phyloP scores from a whole-genome alignment of 768 basidiomycete species.

The Lyophyllum shimeji region DNA sequence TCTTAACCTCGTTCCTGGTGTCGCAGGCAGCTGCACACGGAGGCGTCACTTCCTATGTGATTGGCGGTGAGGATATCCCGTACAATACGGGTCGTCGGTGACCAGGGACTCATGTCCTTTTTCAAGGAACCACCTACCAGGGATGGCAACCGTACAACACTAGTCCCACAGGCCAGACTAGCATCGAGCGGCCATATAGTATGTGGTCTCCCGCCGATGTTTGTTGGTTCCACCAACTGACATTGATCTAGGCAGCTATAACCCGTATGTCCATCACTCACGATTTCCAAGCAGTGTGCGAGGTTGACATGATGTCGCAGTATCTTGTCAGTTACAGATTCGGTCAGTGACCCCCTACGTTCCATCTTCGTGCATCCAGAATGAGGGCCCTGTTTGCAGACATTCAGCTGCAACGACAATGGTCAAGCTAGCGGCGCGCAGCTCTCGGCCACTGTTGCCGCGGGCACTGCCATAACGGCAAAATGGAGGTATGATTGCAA shows the following conservation, averaged over 20 bases:
- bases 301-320: constrained; percentile 7
- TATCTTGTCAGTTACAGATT: constrained; percentile 23
- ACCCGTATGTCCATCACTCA: constrained; percentile 26
- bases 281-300: too few relatives aligned
- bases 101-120: neutral
- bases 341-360: constrained; percentile 9
- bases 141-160: constrained; percentile 39
- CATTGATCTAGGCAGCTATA: constrained; percentile 24
- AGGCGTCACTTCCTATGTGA: constrained; percentile 35
- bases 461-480: constrained; percentile 32
- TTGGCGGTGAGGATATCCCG: constrained; percentile 23
- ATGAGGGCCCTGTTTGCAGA: constrained; percentile 8
- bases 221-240: neutral
- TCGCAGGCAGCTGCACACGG: constrained; percentile 34
- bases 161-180: constrained; percentile 29
- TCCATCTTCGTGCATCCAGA: neutral
- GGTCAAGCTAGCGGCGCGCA: constrained; percentile 29
- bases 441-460: constrained; percentile 32
- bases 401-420: constrained; percentile 36
- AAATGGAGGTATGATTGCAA: constrained; percentile 28
- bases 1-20: constrained; percentile 28
- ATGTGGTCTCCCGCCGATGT: constrained; percentile 2
- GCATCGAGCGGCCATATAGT: constrained; percentile 36
- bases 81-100: neutral
- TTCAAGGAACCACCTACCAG: constrained; percentile 26